A percentile compares a stretch with the other conserved stretches of the same genome.
phyloP scores from a whole-genome alignment of 257 asterid species.

The Petrea volubilis region DNA sequence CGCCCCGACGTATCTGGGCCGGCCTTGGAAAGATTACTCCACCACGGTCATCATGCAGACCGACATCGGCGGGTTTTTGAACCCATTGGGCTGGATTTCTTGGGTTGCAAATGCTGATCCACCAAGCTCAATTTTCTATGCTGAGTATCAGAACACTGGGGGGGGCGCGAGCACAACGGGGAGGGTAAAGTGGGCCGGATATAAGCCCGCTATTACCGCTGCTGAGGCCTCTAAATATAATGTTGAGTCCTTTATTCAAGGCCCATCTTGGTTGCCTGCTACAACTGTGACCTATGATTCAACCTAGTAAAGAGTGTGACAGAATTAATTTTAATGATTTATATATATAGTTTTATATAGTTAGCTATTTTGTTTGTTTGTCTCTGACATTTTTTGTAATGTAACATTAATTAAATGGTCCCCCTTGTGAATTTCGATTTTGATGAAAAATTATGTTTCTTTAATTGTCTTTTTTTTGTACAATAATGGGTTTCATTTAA shows the following conservation, averaged over 20 bases:
- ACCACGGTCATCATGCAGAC: conserved; percentile 61
- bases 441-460: neutral
- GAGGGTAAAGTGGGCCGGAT: conserved; percentile 75
- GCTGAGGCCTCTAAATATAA: conserved; percentile 46
- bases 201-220: conserved; percentile 35
- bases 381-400: neutral
- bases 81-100: conserved; percentile 65
- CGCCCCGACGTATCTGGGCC: conserved; percentile 54
- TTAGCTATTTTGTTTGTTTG: neutral
- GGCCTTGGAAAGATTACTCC: conserved; percentile 74
- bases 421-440: neutral
- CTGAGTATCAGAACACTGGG: conserved; percentile 64
- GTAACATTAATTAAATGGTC: conserved; percentile 6
- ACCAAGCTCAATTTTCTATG: conserved; percentile 62
- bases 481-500: neutral
- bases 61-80: conserved; percentile 44
- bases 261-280: conserved; percentile 55
- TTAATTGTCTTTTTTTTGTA: neutral
- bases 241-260: conserved; percentile 55
- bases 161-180: conserved; percentile 44
- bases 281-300: conserved; percentile 44
- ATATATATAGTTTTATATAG: neutral
- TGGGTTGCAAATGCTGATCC: conserved; percentile 49
- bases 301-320: conserved; percentile 7
- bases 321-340: neutral